A percentile compares a stretch with the other conserved stretches of the same genome.
Evolutionary conservation across 495 filamentous ascomycete genomes (phyloP).

Genomic region (Chaetomidium leptoderma): DNA sequence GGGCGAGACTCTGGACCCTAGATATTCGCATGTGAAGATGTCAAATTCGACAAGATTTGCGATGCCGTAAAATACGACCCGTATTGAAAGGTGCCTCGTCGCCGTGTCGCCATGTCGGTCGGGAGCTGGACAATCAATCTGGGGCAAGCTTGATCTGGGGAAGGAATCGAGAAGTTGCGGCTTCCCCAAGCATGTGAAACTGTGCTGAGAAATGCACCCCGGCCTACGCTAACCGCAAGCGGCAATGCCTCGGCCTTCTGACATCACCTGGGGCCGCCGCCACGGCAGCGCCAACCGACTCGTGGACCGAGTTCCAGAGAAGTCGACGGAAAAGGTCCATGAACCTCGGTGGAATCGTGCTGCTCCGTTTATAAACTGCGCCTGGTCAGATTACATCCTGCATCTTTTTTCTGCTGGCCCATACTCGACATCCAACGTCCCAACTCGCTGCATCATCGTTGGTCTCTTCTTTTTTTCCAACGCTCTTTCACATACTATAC

Average conservation of each 20-base stretch:
- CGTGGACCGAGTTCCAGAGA: constrained; percentile 14
- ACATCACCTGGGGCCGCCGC: constrained; percentile 32
- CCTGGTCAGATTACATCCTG: background rate
- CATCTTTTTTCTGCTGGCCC: background rate
- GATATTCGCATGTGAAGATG: background rate
- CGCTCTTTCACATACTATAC: background rate
- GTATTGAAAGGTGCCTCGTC: too few relatives aligned
- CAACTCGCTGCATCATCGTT: background rate
- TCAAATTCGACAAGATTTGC: background rate
- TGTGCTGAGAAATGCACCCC: constrained; percentile 20
- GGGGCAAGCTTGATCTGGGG: too few relatives aligned
- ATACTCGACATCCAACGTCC: background rate
- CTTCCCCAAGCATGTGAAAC: constrained; percentile 25
- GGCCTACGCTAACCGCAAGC: constrained; percentile 28
- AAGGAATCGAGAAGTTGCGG: background rate
- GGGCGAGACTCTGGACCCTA: too few relatives aligned
- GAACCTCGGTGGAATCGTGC: too few relatives aligned
- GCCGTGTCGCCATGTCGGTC: too few relatives aligned
- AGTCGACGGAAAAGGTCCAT: background rate
- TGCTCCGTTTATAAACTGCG: constrained; percentile 14
- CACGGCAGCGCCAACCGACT: constrained; percentile 10
- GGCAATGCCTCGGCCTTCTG: constrained; percentile 38
- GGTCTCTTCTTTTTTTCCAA: background rate
- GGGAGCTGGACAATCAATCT: too few relatives aligned
- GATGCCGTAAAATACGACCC: too few relatives aligned